These are phyloP conservation scores for Ceriops decandra DNA, from an alignment of 345 rosid genomes.

Conservation along the genomic window DNA sequence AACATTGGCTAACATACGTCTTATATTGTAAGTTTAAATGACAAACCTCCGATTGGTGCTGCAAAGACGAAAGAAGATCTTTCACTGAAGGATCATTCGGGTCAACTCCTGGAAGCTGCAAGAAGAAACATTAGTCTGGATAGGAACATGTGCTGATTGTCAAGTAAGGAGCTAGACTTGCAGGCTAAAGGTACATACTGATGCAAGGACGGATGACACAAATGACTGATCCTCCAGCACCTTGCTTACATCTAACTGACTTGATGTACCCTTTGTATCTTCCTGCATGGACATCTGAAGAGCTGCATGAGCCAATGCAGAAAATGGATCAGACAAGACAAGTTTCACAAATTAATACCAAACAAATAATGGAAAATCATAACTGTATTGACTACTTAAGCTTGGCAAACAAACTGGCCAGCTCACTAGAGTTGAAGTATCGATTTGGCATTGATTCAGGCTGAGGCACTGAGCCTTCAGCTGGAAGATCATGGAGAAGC, in stretches of 20 bases:
- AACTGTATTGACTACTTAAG: neutral
- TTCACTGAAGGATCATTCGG: conserved; percentile 76
- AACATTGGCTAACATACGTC: neutral
- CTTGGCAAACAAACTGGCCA: neutral
- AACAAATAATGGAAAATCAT: neutral
- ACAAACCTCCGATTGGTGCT: conserved; percentile 61
- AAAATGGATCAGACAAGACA: neutral
- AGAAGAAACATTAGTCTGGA: conserved; percentile 7
- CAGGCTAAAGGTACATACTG: conserved; percentile 36
- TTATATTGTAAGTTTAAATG: neutral
- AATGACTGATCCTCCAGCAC: conserved; percentile 59
- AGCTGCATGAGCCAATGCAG: conserved; percentile 43
- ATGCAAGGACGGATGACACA: conserved; percentile 59
- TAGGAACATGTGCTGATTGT: neutral
- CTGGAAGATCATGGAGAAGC: neutral
- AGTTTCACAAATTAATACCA: neutral
- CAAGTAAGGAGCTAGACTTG: neutral
- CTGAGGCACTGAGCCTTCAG: neutral
- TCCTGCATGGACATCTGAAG: conserved; percentile 69
- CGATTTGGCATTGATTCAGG: neutral
- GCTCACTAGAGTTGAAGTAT: neutral
- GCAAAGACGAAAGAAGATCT: conserved; percentile 67
- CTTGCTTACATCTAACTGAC: conserved; percentile 51
- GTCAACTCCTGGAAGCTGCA: conserved; percentile 87
- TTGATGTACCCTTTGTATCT: conserved; percentile 36